Evolutionary conservation across 805 yeast species (phyloP).

Genomic region (Pichia scutulata): DNA sequence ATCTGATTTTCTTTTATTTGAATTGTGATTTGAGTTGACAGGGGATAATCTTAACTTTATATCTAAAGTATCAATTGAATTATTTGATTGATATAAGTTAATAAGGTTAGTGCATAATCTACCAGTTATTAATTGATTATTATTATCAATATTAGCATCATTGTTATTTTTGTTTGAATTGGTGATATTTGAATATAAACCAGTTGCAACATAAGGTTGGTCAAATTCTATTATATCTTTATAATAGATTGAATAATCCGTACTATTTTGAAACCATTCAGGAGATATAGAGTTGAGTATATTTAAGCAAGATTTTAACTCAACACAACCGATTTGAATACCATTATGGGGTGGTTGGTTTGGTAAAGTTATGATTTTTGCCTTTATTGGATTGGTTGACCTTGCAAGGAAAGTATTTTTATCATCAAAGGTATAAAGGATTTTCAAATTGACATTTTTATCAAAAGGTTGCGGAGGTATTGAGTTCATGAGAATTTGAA

Average conservation of each 20-base stretch:
- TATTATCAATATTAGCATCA: too few relatives aligned
- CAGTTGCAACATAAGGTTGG: slow-evolving; percentile 44
- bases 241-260: slow-evolving; percentile 39
- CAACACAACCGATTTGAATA: slow-evolving; percentile 34
- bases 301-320: slow-evolving; percentile 39
- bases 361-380: slow-evolving; percentile 39
- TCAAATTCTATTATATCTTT: slow-evolving; percentile 44
- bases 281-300: slow-evolving; percentile 39
- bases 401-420: slow-evolving; percentile 37
- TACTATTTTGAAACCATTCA: slow-evolving; percentile 33
- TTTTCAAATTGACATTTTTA: slow-evolving; percentile 27
- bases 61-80: slow-evolving; percentile 44
- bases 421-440: slow-evolving; percentile 36
- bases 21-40: slow-evolving; percentile 5
- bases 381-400: slow-evolving; percentile 27
- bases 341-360: slow-evolving; percentile 34
- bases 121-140: slow-evolving; percentile 36
- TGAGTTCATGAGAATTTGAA: neutral
- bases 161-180: slow-evolving; percentile 15
- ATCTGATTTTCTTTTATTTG: neutral
- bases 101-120: slow-evolving; percentile 53
- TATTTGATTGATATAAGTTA: slow-evolving; percentile 32
- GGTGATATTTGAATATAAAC: slow-evolving; percentile 30
- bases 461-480: slow-evolving; percentile 12
- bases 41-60: slow-evolving; percentile 43